These are phyloP conservation scores for Talaromyces sp. DNA, from an alignment of 2,329 filamentous ascomycete species.

Conservation along the genomic window DNA sequence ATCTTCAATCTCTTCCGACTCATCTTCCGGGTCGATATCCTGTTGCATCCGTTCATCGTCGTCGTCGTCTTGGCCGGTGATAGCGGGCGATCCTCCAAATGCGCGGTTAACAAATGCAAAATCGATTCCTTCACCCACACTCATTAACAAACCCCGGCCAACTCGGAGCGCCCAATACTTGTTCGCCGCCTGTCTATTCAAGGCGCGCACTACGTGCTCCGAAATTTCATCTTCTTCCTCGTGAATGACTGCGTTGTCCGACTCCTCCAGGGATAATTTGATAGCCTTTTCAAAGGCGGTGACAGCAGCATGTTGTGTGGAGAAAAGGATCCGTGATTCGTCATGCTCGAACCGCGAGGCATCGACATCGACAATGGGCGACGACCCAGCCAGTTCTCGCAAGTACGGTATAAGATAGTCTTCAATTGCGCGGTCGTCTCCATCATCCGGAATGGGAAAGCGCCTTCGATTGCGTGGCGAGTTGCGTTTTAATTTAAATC, in stretches of 20 bases:
- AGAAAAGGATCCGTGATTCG: slow-evolving; percentile 48
- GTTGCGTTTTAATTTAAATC: slow-evolving; percentile 48
- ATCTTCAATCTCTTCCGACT: slow-evolving; percentile 40
- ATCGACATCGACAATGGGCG: slow-evolving; percentile 53
- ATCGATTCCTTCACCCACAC: slow-evolving; percentile 51
- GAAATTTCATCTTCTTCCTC: slow-evolving; percentile 16
- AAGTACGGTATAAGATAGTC: slow-evolving; percentile 57
- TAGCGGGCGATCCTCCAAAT: slow-evolving; percentile 56
- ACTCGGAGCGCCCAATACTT: slow-evolving; percentile 59
- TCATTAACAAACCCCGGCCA: slow-evolving; percentile 56
- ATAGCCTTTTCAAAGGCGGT: slow-evolving; percentile 53
- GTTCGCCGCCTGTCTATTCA: slow-evolving; percentile 29
- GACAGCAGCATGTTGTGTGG: slow-evolving; percentile 52
- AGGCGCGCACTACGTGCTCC: slow-evolving; percentile 24
- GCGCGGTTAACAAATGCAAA: slow-evolving; percentile 56
- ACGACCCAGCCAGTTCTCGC: slow-evolving; percentile 47
- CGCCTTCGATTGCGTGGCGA: slow-evolving; percentile 39
- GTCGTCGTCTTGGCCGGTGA: slow-evolving; percentile 29
- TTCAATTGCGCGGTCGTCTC: slow-evolving; percentile 51
- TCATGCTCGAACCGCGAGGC: slow-evolving; percentile 56
- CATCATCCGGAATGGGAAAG: slow-evolving; percentile 50
- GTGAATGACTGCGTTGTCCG: slow-evolving; percentile 33
- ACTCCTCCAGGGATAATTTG: slow-evolving; percentile 48
- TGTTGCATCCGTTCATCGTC: slow-evolving; percentile 43
- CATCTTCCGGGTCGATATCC: slow-evolving; percentile 45